Base-by-base conservation (phyloP, 75 land plant genomes). In the Isoetes taiwanensis region DNA sequence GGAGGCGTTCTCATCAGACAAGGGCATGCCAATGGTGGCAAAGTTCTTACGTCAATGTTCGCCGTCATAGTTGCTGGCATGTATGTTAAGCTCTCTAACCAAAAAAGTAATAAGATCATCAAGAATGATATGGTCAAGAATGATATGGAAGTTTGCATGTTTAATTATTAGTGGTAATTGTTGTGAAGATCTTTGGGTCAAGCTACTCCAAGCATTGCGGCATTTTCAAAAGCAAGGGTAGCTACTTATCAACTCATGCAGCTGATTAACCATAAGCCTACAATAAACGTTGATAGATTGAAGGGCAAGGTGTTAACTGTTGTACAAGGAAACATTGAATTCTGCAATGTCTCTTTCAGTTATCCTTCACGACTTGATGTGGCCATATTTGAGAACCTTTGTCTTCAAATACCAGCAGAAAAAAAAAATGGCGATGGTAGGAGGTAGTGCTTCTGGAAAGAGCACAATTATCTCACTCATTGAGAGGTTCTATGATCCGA, bases 171-270 rank as follows among this genome's bases (percentile, higher is more conserved):
- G n/a, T n/a, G n/a, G n/a, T n/a, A n/a, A n/a, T n/a, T n/a, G n/a
- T n/a, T n/a, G n/a, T 32, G 41, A 58, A 93, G 98, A 60, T 79
- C 83, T 24, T 35, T 93, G 63, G 98, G 90, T 26, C 88, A 88
- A 40, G 73, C 90, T 4, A 74, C 78, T 12, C 85, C 86, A 6
- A 93, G 88, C 58, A 62, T 93, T 63, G 52, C 69, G 0, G 85
- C 96, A 27, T 84, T 93, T 50, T 71, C 83, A 0, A 85, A 84
- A 76, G 98, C 86, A 0, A 69, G 65, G 43, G 76, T 74, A 38
- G 96, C 98, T 34, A 86, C 85, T 1, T 82, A 79, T 19, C 79
- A 82, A 28, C 81, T 93, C 9, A 79, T 71, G 61, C 57, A 46
- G 0, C 72, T 83, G 41, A 84, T 93, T 37, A 82, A 82, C 20